Evolutionary conservation across 345 rosid genomes (phyloP).

Genomic region (Sisymbrium irio): DNA sequence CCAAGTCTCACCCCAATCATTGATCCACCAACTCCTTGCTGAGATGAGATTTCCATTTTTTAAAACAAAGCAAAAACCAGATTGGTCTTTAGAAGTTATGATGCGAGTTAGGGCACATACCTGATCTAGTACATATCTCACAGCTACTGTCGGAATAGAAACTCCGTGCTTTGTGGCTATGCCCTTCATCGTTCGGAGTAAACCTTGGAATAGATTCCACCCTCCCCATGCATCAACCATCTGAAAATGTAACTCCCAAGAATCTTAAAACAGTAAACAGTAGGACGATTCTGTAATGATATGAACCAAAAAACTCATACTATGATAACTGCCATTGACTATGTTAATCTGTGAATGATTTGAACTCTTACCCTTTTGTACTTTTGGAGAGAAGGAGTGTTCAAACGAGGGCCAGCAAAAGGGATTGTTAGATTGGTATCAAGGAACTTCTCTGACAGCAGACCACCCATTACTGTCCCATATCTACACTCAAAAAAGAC

Average conservation of each 20-base stretch:
- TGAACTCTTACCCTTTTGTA: slow-evolving; percentile 70
- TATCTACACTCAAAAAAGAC: slow-evolving; percentile 55
- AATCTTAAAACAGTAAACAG: neutral
- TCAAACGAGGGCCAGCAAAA: slow-evolving; percentile 76
- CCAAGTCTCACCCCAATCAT: slow-evolving; percentile 94
- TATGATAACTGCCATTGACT: neutral
- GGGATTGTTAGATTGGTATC: slow-evolving; percentile 85
- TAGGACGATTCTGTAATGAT: neutral
- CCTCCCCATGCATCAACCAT: slow-evolving; percentile 99
- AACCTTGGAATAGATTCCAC: slow-evolving; percentile 78
- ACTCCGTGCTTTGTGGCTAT: slow-evolving; percentile 80
- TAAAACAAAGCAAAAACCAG: neutral
- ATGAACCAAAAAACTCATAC: neutral
- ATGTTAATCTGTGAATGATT: neutral
- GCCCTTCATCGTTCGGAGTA: slow-evolving; percentile 64
- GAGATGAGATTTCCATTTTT: slow-evolving; percentile 17
- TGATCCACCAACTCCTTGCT: slow-evolving; percentile 92
- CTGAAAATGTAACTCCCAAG: slow-evolving; percentile 37
- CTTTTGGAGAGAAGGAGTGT: slow-evolving; percentile 89
- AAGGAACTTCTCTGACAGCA: slow-evolving; percentile 85
- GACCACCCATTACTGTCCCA: slow-evolving; percentile 96
- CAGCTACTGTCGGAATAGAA: slow-evolving; percentile 86
- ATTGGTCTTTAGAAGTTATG: neutral
- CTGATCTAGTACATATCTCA: slow-evolving; percentile 79
- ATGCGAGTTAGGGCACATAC: slow-evolving; percentile 32